Base-by-base conservation (phyloP, 129 eudicot species). In the Chrysanthemum makinoi region DNA sequence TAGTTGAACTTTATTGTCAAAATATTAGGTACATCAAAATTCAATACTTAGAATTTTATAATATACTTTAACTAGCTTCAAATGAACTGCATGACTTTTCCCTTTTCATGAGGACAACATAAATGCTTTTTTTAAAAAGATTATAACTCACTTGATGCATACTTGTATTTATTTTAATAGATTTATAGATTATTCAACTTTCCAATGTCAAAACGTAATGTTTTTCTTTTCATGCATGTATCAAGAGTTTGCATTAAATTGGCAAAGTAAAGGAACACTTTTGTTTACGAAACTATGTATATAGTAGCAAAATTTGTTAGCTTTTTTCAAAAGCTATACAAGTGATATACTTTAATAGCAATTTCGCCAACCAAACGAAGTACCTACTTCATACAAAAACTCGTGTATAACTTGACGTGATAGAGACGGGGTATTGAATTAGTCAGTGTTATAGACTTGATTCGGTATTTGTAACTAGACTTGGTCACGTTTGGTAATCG, bases 251-350 rank as follows among this genome's bases (percentile, higher is more conserved):
- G 69, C 51, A 64, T 64, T 64, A 7, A 64, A 64, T 15, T 35
- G 18, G 51, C n/a, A 39, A 64, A 73, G 64, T 81, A 76, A 75
- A 79, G 84, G 7, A 92, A 70, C 80, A 39, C 85, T 85, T 72
- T 81, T 77, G 17, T 86, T 47, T 8, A 47, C 33, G 10, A 10
- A 47, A 47, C 33, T 3, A 12, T 18, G 57, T 2, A 47, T 18
- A 11, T 48, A 20, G 56, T 66, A 24, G 71, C 24, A 66, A 66
- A 28, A 14, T 47, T 44, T 47, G 58, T 46, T 17, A 48, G 14
- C 15, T 66, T 19, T 66, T 19, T 47, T 13, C 19, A 12, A 66
- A 66, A 20, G 20, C 55, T 47, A 66, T 48, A 66, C 12, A 66
- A 47, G 30, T 20, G 39, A 66, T 66, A 18, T 47, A 47, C 71